A percentile compares a stretch with the other conserved stretches of the same genome.
Conservation (phyloP, 2,329 filamentous ascomycete genomes). For the Sporothrix humicola region DNA sequence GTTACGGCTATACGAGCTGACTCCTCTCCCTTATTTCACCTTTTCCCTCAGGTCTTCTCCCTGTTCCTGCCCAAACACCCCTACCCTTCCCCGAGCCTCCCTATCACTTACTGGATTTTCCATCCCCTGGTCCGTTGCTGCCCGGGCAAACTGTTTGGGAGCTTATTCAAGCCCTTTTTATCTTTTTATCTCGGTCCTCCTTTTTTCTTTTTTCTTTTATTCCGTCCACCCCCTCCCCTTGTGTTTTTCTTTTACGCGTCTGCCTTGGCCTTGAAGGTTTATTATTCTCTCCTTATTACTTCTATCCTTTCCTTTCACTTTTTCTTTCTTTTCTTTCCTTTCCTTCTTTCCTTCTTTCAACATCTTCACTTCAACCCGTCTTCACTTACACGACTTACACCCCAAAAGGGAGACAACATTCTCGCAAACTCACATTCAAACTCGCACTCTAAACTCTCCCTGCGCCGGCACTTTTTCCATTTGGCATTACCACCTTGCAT, state of each 20-base stretch:
- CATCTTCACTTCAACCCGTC: neutral
- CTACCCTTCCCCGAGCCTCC: neutral
- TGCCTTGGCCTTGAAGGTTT: neutral
- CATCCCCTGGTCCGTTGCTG: neutral
- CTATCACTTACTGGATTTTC: neutral
- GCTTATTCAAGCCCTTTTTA: constrained; percentile 14
- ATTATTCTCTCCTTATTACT: neutral
- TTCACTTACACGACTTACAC: constrained; percentile 1
- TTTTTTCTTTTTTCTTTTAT: neutral
- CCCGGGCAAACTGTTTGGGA: constrained; percentile 11
- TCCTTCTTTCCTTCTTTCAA: neutral
- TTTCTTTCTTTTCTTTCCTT: neutral
- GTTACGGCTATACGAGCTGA: constrained; percentile 16
- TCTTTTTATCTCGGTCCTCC: neutral
- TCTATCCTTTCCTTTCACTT: neutral
- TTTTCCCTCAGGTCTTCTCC: neutral
- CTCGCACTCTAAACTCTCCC: neutral
- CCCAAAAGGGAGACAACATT: constrained; percentile 23
- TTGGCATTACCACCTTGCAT: constrained; percentile 22
- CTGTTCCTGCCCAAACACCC: no score
- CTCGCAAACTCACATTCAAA: neutral
- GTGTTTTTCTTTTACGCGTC: neutral
- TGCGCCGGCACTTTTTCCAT: constrained; percentile 9
- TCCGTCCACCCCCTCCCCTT: neutral
- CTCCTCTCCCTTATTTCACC: neutral